A percentile compares a stretch with the other conserved stretches of the same genome.
Evolutionary conservation across 805 yeast species (phyloP).

Genomic region (Ogataea allantospora): DNA sequence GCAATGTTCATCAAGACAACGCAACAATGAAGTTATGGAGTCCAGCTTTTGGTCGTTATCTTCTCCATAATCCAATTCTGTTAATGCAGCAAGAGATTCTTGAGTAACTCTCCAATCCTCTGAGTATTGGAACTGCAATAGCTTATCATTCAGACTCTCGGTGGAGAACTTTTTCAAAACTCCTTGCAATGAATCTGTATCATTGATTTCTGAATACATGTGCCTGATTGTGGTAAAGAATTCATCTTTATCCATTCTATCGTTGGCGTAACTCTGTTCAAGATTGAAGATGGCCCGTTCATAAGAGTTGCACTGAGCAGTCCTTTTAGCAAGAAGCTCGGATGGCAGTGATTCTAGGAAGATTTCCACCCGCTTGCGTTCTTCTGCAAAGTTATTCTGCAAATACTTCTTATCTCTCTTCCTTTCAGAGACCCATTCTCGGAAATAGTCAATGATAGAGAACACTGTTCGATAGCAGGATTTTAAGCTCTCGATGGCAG

Average conservation of each 20-base stretch:
- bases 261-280: slow-evolving; percentile 65
- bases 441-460: slow-evolving; percentile 76
- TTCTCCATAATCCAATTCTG: slow-evolving; percentile 35
- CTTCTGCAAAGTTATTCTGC: slow-evolving; percentile 22
- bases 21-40: slow-evolving; percentile 56
- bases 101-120: slow-evolving; percentile 87
- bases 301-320: slow-evolving; percentile 79
- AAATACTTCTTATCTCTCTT: slow-evolving; percentile 31
- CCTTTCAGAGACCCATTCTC: slow-evolving; percentile 62
- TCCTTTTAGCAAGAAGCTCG: slow-evolving; percentile 68
- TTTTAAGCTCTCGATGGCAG: slow-evolving; percentile 54
- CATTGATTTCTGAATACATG: slow-evolving; percentile 85
- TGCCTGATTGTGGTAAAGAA: slow-evolving; percentile 58
- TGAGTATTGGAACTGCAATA: slow-evolving; percentile 77
- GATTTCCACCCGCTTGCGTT: slow-evolving; percentile 37
- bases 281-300: slow-evolving; percentile 84
- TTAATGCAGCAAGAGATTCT: slow-evolving; percentile 73
- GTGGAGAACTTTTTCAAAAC: slow-evolving; percentile 70
- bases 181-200: slow-evolving; percentile 88
- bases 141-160: slow-evolving; percentile 67
- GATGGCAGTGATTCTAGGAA: slow-evolving; percentile 62
- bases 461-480: slow-evolving; percentile 73
- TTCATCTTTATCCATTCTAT: slow-evolving; percentile 36
- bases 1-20: slow-evolving; percentile 74
- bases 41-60: slow-evolving; percentile 28